A percentile compares a stretch with the other conserved stretches of the same genome.
These are phyloP conservation scores for Torulaspora franciscae DNA, from an alignment of 805 yeast genomes.

Conservation along the genomic window DNA sequence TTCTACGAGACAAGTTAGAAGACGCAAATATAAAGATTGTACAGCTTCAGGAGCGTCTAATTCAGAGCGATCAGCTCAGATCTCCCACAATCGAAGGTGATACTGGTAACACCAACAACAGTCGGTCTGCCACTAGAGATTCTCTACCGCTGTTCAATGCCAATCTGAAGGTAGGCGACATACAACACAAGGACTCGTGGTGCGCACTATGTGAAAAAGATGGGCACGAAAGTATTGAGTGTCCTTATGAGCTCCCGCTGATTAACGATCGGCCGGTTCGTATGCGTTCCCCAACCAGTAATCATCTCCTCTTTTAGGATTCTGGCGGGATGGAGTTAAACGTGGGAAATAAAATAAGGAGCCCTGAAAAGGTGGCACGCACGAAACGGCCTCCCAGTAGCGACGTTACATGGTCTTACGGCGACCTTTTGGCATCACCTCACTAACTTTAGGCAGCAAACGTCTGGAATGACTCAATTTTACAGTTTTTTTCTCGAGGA, in stretches of 20 bases:
- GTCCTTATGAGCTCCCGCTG: conserved; percentile 61
- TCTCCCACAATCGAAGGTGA: conserved; percentile 9
- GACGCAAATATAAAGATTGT: conserved; percentile 23
- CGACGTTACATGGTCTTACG: neutral
- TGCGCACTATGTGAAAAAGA: conserved; percentile 89
- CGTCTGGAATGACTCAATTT: conserved; percentile 1
- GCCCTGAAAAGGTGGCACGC: neutral
- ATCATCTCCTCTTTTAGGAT: conserved; percentile 10
- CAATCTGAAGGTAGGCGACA: conserved; percentile 41
- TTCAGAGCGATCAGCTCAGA: conserved; percentile 6
- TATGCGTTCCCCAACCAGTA: conserved; percentile 6
- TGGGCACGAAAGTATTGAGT: conserved; percentile 83
- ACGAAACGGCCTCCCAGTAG: neutral
- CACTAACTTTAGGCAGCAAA: neutral
- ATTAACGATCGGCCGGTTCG: conserved; percentile 5
- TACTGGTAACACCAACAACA: neutral
- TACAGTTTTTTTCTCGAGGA: neutral
- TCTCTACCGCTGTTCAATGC: conserved; percentile 32
- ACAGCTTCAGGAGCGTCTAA: conserved; percentile 17
- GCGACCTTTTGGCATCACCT: neutral
- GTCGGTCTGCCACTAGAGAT: conserved; percentile 13
- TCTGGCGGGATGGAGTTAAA: neutral
- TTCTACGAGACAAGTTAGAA: conserved; percentile 32
- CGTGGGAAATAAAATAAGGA: neutral
- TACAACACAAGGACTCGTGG: conserved; percentile 75